A percentile compares a stretch with the other conserved stretches of the same genome.
These are phyloP conservation scores for Boletus subparvulus DNA, from an alignment of 768 basidiomycete genomes.

Conservation along the genomic window DNA sequence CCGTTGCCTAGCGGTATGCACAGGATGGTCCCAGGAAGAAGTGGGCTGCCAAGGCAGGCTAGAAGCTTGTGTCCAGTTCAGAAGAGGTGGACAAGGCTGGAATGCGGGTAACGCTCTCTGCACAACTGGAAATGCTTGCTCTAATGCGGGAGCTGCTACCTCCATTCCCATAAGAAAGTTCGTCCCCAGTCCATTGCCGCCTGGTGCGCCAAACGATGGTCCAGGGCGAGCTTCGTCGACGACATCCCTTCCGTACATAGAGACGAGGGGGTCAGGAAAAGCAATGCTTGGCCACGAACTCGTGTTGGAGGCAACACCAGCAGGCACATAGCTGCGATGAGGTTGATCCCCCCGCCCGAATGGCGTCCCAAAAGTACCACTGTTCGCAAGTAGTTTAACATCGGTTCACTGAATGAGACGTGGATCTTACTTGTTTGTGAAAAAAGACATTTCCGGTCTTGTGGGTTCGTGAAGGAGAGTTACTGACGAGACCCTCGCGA, in stretches of 20 bases:
- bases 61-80: neutral
- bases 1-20: neutral
- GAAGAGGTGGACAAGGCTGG: neutral
- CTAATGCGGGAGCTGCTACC: neutral
- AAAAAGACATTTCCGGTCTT: constrained; percentile 3
- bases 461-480: neutral
- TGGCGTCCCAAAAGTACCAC: neutral
- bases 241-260: neutral
- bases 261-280: neutral
- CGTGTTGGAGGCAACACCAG: neutral
- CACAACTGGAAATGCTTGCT: neutral
- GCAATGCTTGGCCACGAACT: neutral
- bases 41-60: neutral
- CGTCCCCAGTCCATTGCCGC: neutral
- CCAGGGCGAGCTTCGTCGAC: neutral
- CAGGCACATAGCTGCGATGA: neutral
- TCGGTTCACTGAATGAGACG: neutral
- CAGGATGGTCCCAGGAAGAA: constrained; percentile 4
- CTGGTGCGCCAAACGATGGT: neutral
- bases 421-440: constrained; percentile 10
- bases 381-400: neutral
- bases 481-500: neutral
- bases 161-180: neutral
- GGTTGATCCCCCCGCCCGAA: neutral
- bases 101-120: neutral